These are phyloP conservation scores for Brasilioporus rufonigricans DNA, from an alignment of 768 basidiomycete species.

Conservation along the genomic window DNA sequence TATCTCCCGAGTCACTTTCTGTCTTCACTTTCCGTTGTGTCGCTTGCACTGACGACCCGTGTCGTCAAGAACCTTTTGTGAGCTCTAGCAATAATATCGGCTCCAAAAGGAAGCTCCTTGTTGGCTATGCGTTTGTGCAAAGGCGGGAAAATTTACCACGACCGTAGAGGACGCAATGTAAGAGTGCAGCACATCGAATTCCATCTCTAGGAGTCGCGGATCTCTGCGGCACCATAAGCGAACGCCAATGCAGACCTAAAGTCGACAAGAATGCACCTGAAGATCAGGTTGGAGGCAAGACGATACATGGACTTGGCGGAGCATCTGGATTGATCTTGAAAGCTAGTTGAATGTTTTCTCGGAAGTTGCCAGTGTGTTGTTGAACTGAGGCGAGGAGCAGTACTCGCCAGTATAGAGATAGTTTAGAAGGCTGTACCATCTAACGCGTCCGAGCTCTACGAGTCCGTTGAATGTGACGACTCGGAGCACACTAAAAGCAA, in stretches of 20 bases:
- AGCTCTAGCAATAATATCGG: constrained; percentile 18
- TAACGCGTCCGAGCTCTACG: too few relatives aligned
- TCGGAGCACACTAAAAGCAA: not conserved
- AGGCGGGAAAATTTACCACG: constrained; percentile 7
- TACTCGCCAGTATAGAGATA: constrained; percentile 39
- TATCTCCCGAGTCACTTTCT: too few relatives aligned
- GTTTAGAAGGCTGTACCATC: constrained; percentile 40
- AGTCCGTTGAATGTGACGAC: not conserved
- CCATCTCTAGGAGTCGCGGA: not conserved
- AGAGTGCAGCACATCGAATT: constrained; percentile 15
- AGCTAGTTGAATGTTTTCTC: not conserved
- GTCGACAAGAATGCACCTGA: too few relatives aligned
- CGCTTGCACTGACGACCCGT: too few relatives aligned
- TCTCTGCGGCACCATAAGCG: not conserved
- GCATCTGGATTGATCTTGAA: constrained; percentile 18
- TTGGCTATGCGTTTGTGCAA: constrained; percentile 16
- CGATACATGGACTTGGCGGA: constrained; percentile 47
- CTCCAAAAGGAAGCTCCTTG: constrained; percentile 20
- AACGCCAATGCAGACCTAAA: too few relatives aligned
- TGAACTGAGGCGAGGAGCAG: constrained; percentile 30
- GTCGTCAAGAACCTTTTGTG: constrained; percentile 17
- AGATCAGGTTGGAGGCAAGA: constrained; percentile 39
- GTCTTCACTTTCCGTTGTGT: too few relatives aligned
- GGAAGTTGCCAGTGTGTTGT: not conserved
- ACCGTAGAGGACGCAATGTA: constrained; percentile 18